These are phyloP conservation scores for Croton setiger DNA, from an alignment of 441 rosid species.

Conservation along the genomic window DNA sequence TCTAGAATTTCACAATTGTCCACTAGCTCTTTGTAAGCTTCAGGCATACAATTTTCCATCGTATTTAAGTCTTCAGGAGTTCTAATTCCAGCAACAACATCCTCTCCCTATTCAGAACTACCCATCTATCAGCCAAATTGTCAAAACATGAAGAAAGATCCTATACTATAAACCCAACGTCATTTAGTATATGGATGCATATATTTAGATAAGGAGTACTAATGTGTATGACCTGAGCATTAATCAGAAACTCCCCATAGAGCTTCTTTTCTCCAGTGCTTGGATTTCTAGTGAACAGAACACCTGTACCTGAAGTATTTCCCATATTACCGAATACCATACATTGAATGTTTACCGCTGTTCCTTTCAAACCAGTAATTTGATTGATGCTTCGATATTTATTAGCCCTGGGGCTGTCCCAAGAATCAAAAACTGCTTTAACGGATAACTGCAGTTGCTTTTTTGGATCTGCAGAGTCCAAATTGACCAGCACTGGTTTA, in stretches of 20 bases:
- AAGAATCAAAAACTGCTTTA: slow-evolving; percentile 84
- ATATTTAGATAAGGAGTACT: background rate
- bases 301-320: slow-evolving; percentile 90
- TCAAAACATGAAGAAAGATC: slow-evolving; percentile 13
- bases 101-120: slow-evolving; percentile 65
- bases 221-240: slow-evolving; percentile 64
- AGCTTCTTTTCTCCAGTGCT: slow-evolving; percentile 93
- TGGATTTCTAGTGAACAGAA: slow-evolving; percentile 89
- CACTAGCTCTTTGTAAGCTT: slow-evolving; percentile 77
- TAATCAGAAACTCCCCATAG: slow-evolving; percentile 87
- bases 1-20: slow-evolving; percentile 85
- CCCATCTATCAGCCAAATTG: slow-evolving; percentile 18
- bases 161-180: background rate
- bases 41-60: slow-evolving; percentile 76
- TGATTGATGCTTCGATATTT: slow-evolving; percentile 90
- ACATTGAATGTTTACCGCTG: slow-evolving; percentile 89
- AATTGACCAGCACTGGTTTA: slow-evolving; percentile 3
- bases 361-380: slow-evolving; percentile 83
- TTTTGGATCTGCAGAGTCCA: slow-evolving; percentile 55
- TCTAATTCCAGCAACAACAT: slow-evolving; percentile 93
- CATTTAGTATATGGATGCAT: background rate
- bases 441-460: slow-evolving; percentile 66
- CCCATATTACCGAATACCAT: slow-evolving; percentile 99
- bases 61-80: slow-evolving; percentile 83
- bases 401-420: slow-evolving; percentile 84